Base-by-base conservation (phyloP, 2,329 filamentous ascomycete species). In the Xylaria polymorpha region DNA sequence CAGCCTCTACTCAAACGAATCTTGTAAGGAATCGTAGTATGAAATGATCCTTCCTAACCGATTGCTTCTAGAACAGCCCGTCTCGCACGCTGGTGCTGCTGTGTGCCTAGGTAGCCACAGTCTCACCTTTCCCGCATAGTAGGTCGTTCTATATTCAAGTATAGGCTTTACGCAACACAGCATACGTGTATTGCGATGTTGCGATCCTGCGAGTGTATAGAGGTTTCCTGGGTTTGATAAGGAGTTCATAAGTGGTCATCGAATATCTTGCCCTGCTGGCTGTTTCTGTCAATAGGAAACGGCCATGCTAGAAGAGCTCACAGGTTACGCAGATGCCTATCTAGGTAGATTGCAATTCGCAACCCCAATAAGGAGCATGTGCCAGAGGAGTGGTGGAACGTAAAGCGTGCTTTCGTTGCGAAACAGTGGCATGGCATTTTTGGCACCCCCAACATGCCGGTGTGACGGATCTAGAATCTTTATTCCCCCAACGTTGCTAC, bases 381-480 rank as follows among this genome's bases (percentile, higher is more conserved):
- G 44, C 41, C 37, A 32, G 39, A 48, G 39, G 41, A 7, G n/a
- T 37, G 29, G 12, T 58, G 15, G 12, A 41, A 53, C 18, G 1
- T 20, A 29, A 55, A 50, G 35, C 15, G 5, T 5, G 20, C 4
- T 41, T 56, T 20, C 14, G 18, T 25, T 55, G 20, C 25, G 43
- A 59, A 55, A 53, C 20, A 61, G 10, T 51, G 32, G 55, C 18
- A 53, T 12, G 50, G 46, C 35, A 15, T 43, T 61, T 63, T 58
- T 20, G 15, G 12, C 22, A 51, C 29, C 15, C 20, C 35, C 35
- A 29, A 41, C 32, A 50, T 9, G 12, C 25, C 25, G 22, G n/a
- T 51, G 51, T 14, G 10, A n/a, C 15, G 20, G n/a, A 60, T 50
- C 41, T 37, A 18, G 15, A 20, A 39, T 60, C 22, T 18, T 35